Base-by-base conservation (phyloP, 768 basidiomycete species). In the Terana coerulea region DNA sequence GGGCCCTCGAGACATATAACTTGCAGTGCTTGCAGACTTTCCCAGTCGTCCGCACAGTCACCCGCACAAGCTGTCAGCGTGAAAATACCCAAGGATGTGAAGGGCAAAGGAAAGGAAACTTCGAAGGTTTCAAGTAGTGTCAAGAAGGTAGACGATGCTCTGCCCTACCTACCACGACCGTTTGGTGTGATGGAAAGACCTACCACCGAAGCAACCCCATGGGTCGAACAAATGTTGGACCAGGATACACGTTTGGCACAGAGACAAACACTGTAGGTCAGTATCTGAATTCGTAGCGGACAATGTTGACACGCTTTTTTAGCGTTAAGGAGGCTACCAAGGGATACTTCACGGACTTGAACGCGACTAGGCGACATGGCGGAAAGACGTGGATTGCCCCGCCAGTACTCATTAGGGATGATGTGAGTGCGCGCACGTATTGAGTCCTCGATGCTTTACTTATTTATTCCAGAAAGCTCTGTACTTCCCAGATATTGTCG, bases 371-470 rank as follows among this genome's bases (percentile, higher is more conserved):
- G 45, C 77, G 77, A 36, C 81, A 92, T 59, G 94, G 92, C 14
- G 95, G 95, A 14, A 98, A 98, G 72, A 87, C 88, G 8, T 98
- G 92, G 93, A 80, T 93, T 46, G 94, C 93, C 10, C 95, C 94
- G 1, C 83, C 78, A 19, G 87, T 89, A 19, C 75, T 98, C 59
- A 93, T 98, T 56, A 82, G 84, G 25, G 90, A 93, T 72, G 91
- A 95, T 58, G 95, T 95, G 63, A 59, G 89, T 76, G 15, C 34
- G 22, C 43, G n/a, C 35, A 44, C 10, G 19, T 21, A 22, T 40
- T 30, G 28, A 47, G 22, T 33, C 43, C 7, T 28, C 14, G 28
- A 22, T 42, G 11, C 15, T 28, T 28, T 26, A 29, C 51, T 55
- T 29, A 53, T 31, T 21, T 37, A 7, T 33, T 24, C 9, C 63